Base-by-base conservation (phyloP, 106 monocot genomes). In the Cymbidium sinense region DNA sequence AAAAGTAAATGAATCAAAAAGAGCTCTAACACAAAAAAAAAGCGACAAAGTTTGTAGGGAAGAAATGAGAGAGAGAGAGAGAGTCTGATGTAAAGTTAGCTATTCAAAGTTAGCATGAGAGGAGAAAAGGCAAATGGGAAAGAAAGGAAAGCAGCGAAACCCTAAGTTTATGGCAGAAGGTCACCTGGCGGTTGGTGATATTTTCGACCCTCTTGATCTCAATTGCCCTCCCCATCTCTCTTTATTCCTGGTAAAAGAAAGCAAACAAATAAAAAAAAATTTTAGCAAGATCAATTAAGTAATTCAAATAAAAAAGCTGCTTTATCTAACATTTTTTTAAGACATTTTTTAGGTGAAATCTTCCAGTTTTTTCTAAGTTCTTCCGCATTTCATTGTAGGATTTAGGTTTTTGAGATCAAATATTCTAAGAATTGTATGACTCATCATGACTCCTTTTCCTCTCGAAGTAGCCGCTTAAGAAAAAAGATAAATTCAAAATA, bases 181-280 rank as follows among this genome's bases (percentile, higher is more conserved):
- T 71, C 71, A 71, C 71, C 36, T 71, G 71, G 17, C 71, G 71
- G 31, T 71, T 71, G 10, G 71, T 71, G 17, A 37, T 71, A 15
- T 71, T 71, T 37, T 71, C 71, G 34, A 71, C 37, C 71, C 71
- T 71, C 71, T 71, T 71, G 13, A 71, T 71, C 71, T 71, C 71
- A 37, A 71, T 71, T 15, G 37, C 71, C 36, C 71, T 71, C 71
- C 71, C 71, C 71, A 71, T 71, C 71, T 71, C 37, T 37, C 21
- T 71, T 8, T 30, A 67, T 30, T 67, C 1, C 67, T 30, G 28
- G 27, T 64, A 7, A 9, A 67, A 19, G 13, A 2, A 28, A 30
- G 30, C 5, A 67, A 33, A 3, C 67, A 62, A 23, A 10, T 62
- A 62, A 23, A 27, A 7, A 25, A 25, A 62, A 6, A 1, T 7